A percentile compares a stretch with the other conserved stretches of the same genome.
Conservation (phyloP, 805 yeast species). For the Kregervanrija pseudodelftensis region DNA sequence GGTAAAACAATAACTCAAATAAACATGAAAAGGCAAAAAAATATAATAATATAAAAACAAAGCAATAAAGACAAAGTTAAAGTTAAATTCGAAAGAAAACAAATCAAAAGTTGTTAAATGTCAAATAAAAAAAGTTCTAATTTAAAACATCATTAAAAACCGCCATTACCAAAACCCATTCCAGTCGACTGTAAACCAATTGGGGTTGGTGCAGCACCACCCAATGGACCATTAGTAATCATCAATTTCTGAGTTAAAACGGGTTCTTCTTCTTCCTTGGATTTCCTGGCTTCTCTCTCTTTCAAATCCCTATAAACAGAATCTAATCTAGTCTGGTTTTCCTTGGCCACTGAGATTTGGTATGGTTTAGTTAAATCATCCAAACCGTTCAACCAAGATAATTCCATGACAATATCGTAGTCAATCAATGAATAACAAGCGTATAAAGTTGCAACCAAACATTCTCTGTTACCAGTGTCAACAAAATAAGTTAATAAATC, state of each 20-base stretch:
- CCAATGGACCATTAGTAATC: conserved; percentile 64
- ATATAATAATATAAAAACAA: neutral
- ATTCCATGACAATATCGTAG: conserved; percentile 79
- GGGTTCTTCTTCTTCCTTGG: conserved; percentile 40
- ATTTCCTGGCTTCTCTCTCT: conserved; percentile 57
- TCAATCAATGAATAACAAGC: conserved; percentile 74
- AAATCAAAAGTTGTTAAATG: neutral
- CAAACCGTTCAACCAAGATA: conserved; percentile 85
- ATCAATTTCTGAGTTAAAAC: conserved; percentile 62
- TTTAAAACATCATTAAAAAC: conserved; percentile 21
- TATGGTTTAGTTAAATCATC: conserved; percentile 87
- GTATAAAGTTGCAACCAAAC: conserved; percentile 84
- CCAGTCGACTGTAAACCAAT: conserved; percentile 68
- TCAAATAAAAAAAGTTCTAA: neutral
- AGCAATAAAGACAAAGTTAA: neutral
- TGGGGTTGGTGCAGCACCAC: conserved; percentile 29
- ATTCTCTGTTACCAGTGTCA: conserved; percentile 94
- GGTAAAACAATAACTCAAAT: conserved; percentile 5
- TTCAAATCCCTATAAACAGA: conserved; percentile 65
- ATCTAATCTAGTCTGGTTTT: conserved; percentile 60
- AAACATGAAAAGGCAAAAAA: neutral
- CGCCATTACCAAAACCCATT: conserved; percentile 56
- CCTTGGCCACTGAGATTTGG: conserved; percentile 75
- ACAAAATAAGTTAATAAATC: conserved; percentile 88
- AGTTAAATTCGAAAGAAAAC: neutral